Conservation (phyloP, 2,329 filamentous ascomycete species). For the Chaetomiaceae sp. region DNA sequence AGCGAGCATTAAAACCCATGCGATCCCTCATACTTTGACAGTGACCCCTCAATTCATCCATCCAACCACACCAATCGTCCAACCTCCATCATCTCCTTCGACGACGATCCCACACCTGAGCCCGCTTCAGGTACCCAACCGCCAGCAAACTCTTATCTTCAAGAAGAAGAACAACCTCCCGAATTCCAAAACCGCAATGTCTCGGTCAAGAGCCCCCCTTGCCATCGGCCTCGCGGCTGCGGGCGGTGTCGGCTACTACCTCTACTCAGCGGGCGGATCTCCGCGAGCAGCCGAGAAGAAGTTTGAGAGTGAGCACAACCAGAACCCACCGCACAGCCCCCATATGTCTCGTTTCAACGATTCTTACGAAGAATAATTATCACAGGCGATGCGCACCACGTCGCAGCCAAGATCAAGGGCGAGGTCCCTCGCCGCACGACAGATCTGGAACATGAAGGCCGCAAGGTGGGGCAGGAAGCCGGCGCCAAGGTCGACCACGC, state of each 20-base stretch:
- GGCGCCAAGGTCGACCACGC: slow-evolving; percentile 65
- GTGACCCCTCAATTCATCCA: slow-evolving; percentile 1
- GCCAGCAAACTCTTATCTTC: not conserved
- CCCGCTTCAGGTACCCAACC: not conserved
- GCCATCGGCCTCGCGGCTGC: slow-evolving; percentile 59
- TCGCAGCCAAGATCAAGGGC: slow-evolving; percentile 61
- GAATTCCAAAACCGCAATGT: slow-evolving; percentile 35
- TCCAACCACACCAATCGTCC: slow-evolving; percentile 3
- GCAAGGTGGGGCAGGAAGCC: slow-evolving; percentile 56
- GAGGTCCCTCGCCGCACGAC: slow-evolving; percentile 56
- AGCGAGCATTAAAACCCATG: slow-evolving; percentile 17
- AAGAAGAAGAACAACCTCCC: not conserved
- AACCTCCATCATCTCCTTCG: not conserved
- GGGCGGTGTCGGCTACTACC: slow-evolving; percentile 77
- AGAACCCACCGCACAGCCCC: not conserved
- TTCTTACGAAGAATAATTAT: not conserved
- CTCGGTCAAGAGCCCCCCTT: slow-evolving; percentile 44
- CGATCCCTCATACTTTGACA: slow-evolving; percentile 1
- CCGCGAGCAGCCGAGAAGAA: slow-evolving; percentile 81
- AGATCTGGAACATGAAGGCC: slow-evolving; percentile 60
- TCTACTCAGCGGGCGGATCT: slow-evolving; percentile 80
- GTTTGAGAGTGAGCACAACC: slow-evolving; percentile 64
- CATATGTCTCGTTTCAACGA: not conserved
- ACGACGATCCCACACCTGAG: no score
- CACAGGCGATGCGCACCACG: slow-evolving; percentile 70